Evolutionary conservation across 306 rosid species (phyloP).

Genomic region (Quercus berberidifolia): DNA sequence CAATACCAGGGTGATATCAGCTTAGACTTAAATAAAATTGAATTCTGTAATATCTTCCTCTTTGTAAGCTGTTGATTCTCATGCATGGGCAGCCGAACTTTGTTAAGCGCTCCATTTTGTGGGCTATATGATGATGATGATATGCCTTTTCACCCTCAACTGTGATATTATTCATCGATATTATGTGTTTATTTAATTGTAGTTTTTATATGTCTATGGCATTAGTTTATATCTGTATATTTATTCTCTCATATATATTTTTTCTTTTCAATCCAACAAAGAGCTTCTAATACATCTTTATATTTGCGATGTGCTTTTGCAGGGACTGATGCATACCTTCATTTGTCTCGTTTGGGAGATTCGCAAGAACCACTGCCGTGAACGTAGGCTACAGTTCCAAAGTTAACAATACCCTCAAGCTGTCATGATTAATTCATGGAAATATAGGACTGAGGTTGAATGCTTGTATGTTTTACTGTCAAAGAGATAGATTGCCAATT

Average conservation of each 20-base stretch:
- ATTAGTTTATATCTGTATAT: background rate
- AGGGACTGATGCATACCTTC: conserved; percentile 96
- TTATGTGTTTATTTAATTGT: background rate
- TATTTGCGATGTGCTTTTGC: conserved; percentile 13
- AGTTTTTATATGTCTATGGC: background rate
- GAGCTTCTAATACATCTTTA: conserved; percentile 3
- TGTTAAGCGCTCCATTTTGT: background rate
- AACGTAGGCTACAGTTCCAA: background rate
- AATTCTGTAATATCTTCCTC: too few species aligned
- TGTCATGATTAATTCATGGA: conserved; percentile 1
- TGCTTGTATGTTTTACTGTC: background rate
- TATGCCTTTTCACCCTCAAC: background rate
- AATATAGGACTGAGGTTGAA: background rate
- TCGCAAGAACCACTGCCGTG: conserved; percentile 85
- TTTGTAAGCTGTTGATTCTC: too few species aligned
- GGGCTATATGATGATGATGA: background rate
- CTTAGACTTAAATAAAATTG: too few species aligned
- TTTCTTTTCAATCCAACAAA: background rate
- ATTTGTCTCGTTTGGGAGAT: conserved; percentile 86
- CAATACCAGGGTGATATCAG: background rate
- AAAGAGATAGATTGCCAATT: conserved; percentile 22
- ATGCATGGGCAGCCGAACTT: background rate
- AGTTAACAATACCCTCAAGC: background rate
- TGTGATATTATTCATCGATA: background rate
- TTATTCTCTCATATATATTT: background rate